Evolutionary conservation across 306 rosid genomes (phyloP).

Genomic region (Pachyrhizus erosus): DNA sequence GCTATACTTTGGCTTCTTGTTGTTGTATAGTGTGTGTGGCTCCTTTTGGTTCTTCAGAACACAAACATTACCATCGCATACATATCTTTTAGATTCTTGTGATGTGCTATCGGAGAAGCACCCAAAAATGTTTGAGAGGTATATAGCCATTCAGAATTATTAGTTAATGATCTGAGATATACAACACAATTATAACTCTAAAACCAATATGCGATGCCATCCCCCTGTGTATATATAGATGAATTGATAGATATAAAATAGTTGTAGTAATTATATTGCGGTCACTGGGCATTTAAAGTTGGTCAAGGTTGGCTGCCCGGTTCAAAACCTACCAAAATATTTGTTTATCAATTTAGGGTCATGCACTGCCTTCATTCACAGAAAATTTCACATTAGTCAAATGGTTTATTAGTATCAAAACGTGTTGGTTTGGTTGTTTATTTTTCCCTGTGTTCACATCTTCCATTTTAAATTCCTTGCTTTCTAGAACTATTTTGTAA

Average conservation of each 20-base stretch:
- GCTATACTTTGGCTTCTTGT: slow-evolving; percentile 30
- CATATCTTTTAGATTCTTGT: slow-evolving; percentile 43
- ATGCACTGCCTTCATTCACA: background rate
- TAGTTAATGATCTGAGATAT: background rate
- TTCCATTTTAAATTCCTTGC: background rate
- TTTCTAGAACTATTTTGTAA: background rate
- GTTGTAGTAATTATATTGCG: background rate
- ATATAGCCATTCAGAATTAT: slow-evolving; percentile 31
- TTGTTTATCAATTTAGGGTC: slow-evolving; percentile 8
- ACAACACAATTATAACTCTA: background rate
- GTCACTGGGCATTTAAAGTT: background rate
- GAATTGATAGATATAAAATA: no score
- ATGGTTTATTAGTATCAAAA: background rate
- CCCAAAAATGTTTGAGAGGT: slow-evolving; percentile 57
- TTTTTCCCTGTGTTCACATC: background rate
- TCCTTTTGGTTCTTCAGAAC: slow-evolving; percentile 42
- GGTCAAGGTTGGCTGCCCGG: slow-evolving; percentile 39
- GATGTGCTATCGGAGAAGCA: slow-evolving; percentile 58
- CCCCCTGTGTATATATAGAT: background rate
- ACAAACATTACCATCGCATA: slow-evolving; percentile 71
- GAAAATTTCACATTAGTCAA: slow-evolving; percentile 25
- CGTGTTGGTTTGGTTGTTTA: background rate
- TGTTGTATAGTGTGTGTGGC: background rate
- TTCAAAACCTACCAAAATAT: background rate
- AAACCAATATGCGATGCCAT: background rate